A percentile compares a stretch with the other conserved stretches of the same genome.
phyloP scores from a whole-genome alignment of 148 eudicot genomes.

The Camellia granthamiana region DNA sequence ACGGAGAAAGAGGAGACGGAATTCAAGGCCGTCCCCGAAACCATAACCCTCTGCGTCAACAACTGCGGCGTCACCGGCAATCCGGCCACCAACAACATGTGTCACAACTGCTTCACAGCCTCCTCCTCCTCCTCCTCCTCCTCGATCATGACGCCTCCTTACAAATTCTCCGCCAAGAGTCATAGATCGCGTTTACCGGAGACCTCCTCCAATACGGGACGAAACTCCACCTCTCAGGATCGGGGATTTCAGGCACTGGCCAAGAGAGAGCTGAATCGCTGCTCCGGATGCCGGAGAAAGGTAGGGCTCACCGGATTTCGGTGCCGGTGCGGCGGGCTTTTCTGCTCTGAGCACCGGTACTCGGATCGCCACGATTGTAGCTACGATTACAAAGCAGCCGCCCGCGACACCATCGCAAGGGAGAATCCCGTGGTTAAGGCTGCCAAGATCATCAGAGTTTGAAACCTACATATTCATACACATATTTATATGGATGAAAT shows the following conservation, averaged over 20 bases:
- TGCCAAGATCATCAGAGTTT: constrained; percentile 35
- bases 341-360: constrained; percentile 37
- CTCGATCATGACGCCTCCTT: neutral
- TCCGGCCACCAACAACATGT: constrained; percentile 36
- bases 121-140: neutral
- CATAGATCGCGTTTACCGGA: constrained; percentile 11
- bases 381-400: constrained; percentile 38
- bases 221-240: constrained; percentile 22
- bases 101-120: constrained; percentile 30
- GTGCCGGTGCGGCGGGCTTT: constrained; percentile 45
- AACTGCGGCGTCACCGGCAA: constrained; percentile 36
- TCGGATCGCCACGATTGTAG: constrained; percentile 42
- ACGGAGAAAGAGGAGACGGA: constrained; percentile 50
- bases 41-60: constrained; percentile 30
- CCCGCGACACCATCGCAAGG: constrained; percentile 36
- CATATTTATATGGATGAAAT: neutral
- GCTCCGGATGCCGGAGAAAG: constrained; percentile 37
- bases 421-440: constrained; percentile 45
- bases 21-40: constrained; percentile 30
- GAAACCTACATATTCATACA: neutral
- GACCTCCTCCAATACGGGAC: constrained; percentile 10
- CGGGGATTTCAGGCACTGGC: neutral
- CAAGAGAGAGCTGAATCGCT: constrained; percentile 27
- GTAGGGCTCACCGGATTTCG: constrained; percentile 46
- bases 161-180: neutral